phyloP scores from a whole-genome alignment of 768 basidiomycete genomes.

The Suillus cothurnatus region DNA sequence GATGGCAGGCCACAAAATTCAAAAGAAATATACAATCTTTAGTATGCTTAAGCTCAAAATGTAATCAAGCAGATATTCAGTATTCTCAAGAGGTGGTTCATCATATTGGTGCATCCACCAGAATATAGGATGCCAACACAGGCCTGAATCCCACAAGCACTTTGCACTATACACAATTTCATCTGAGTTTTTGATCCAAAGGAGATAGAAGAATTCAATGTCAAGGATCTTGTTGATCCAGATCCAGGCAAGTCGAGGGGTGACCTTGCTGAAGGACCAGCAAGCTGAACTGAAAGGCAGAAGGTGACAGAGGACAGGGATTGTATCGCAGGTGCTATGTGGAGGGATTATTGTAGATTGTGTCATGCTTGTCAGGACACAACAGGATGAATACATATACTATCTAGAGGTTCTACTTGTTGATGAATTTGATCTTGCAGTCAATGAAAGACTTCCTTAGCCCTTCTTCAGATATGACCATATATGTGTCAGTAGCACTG shows the following conservation, averaged over 20 bases:
- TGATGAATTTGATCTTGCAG: neutral
- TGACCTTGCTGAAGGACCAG: neutral
- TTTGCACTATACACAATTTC: conserved; percentile 30
- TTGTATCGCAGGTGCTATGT: no score
- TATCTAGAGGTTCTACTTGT: neutral
- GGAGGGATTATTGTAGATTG: neutral
- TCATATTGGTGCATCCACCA: conserved; percentile 14
- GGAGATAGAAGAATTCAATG: conserved; percentile 5
- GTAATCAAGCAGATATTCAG: conserved; percentile 25
- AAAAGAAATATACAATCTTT: conserved; percentile 28
- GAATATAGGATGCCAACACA: conserved; percentile 24
- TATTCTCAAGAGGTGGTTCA: conserved; percentile 22
- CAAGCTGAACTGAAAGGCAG: neutral
- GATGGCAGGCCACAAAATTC: conserved; percentile 18
- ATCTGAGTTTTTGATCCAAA: conserved; percentile 16
- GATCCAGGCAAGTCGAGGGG: neutral
- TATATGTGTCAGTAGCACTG: neutral
- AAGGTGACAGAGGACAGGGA: neutral
- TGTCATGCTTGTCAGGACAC: neutral
- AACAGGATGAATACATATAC: neutral
- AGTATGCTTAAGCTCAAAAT: conserved; percentile 23
- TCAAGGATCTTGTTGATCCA: neutral
- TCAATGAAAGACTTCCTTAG: conserved; percentile 1
- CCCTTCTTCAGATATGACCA: neutral
- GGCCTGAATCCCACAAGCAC: conserved; percentile 23